Percentiles rank a stretch among this genome's conserved stretches.
phyloP scores from a whole-genome alignment of 352 stramenopile genomes.

The Pythium sp. region DNA sequence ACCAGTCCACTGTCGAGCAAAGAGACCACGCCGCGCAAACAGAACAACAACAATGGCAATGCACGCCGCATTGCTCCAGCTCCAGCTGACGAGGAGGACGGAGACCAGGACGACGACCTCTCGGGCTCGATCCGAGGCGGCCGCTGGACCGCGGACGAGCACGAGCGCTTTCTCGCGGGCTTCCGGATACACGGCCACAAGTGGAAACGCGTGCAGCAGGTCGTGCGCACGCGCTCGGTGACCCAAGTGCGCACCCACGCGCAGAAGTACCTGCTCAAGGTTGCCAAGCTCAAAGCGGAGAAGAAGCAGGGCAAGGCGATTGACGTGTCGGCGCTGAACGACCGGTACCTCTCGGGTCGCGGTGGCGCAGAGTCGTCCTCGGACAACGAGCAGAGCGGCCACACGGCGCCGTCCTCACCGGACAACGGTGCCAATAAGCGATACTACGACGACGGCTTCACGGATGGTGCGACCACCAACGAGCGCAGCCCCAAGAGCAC shows the following conservation, averaged over 20 bases:
- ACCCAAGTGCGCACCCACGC: conserved; percentile 87
- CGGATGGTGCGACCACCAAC: background rate
- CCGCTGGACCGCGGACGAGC: conserved; percentile 82
- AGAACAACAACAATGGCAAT: conserved; percentile 8
- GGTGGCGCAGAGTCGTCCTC: conserved; percentile 18
- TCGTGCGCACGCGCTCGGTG: conserved; percentile 84
- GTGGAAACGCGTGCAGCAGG: conserved; percentile 89
- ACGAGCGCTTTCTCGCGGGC: conserved; percentile 82
- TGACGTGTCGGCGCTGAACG: conserved; percentile 19
- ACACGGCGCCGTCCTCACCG: conserved; percentile 38
- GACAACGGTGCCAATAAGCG: conserved; percentile 21
- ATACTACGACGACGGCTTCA: conserved; percentile 9
- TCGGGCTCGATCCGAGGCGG: conserved; percentile 66
- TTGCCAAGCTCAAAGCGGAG: conserved; percentile 86
- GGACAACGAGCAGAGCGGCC: conserved; percentile 23
- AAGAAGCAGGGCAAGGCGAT: conserved; percentile 49
- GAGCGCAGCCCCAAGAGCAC: conserved; percentile 18
- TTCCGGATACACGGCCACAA: conserved; percentile 88
- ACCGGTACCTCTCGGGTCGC: conserved; percentile 17
- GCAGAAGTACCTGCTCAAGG: conserved; percentile 88
- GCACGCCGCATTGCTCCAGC: conserved; percentile 46
- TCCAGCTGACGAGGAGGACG: conserved; percentile 66
- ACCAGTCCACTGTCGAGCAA: conserved; percentile 4
- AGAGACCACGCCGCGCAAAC: conserved; percentile 17
- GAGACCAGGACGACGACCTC: conserved; percentile 47